A percentile compares a stretch with the other conserved stretches of the same genome.
These are phyloP conservation scores for Blumeriella jaapii DNA, from an alignment of 2,329 filamentous ascomycete species.

Conservation along the genomic window DNA sequence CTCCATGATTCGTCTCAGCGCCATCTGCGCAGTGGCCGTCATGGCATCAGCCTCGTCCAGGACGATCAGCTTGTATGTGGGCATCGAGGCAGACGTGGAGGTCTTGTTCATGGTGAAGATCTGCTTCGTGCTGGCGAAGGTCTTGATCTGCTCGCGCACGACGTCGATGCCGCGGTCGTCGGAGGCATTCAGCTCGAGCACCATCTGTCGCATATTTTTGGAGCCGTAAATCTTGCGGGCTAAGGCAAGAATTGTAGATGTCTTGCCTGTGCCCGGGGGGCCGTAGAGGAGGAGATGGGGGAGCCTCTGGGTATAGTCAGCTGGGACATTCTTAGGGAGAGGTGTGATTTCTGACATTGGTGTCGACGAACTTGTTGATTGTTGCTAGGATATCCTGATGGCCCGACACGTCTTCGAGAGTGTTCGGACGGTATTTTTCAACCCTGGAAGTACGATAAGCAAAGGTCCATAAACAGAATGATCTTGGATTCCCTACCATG, in stretches of 20 bases:
- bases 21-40: slow-evolving; percentile 99
- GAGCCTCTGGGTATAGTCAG: slow-evolving; percentile 43
- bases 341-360: slow-evolving; percentile 46
- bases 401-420: slow-evolving; percentile 83
- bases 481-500: slow-evolving; percentile 51
- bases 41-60: slow-evolving; percentile 99
- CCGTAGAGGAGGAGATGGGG: slow-evolving; percentile 96
- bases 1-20: slow-evolving; percentile 92
- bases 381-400: slow-evolving; percentile 96
- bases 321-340: neutral
- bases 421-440: slow-evolving; percentile 88
- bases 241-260: slow-evolving; percentile 87
- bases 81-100: slow-evolving; percentile 41
- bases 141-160: slow-evolving; percentile 98
- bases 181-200: slow-evolving; percentile 92
- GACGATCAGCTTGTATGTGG: slow-evolving; percentile 88
- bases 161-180: slow-evolving; percentile 98
- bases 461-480: too few species aligned
- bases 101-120: slow-evolving; percentile 66
- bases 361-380: slow-evolving; percentile 94
- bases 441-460: slow-evolving; percentile 48
- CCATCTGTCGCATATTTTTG: slow-evolving; percentile 95
- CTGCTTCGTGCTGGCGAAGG: slow-evolving; percentile 94
- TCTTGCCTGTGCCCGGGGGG: slow-evolving; percentile 93
- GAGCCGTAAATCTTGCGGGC: slow-evolving; percentile 85